Evolutionary conservation across 75 land plant species (phyloP).

Genomic region (Chamaecyparis obtusa): DNA sequence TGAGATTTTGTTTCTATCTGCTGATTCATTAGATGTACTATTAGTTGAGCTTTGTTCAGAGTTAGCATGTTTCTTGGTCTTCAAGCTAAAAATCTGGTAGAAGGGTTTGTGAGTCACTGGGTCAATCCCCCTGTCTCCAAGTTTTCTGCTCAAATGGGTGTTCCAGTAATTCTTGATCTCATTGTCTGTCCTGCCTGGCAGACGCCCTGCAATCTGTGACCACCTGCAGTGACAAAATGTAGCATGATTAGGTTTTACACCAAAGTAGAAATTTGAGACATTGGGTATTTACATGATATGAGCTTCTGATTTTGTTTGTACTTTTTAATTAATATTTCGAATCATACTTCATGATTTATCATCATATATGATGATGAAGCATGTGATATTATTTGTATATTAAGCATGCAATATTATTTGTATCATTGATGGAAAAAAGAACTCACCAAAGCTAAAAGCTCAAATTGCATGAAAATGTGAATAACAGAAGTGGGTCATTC

Average conservation of each 20-base stretch:
- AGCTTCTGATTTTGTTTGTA: too few relatives aligned
- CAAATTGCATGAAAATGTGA: background rate
- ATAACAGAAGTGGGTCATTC: background rate
- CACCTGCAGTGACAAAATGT: background rate
- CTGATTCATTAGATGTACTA: background rate
- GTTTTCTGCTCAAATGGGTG: slow-evolving; percentile 15
- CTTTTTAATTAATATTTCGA: too few relatives aligned
- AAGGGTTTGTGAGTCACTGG: slow-evolving; percentile 16
- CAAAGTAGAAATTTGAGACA: too few relatives aligned
- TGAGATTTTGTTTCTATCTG: background rate
- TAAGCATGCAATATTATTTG: too few relatives aligned
- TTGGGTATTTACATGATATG: too few relatives aligned
- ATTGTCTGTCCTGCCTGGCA: slow-evolving; percentile 22
- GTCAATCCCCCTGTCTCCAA: slow-evolving; percentile 16
- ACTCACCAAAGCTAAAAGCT: too few relatives aligned
- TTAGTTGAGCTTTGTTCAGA: background rate
- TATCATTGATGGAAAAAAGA: too few relatives aligned
- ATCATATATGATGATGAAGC: too few relatives aligned
- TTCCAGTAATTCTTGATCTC: slow-evolving; percentile 25
- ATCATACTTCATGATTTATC: too few relatives aligned
- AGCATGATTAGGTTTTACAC: background rate
- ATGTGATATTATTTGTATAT: too few relatives aligned
- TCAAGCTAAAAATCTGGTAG: background rate
- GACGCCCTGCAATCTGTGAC: slow-evolving; percentile 15
- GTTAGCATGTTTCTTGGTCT: background rate